Evolutionary conservation across 2,329 filamentous ascomycete genomes (phyloP).

Genomic region (Hirsutella rhossiliensis): DNA sequence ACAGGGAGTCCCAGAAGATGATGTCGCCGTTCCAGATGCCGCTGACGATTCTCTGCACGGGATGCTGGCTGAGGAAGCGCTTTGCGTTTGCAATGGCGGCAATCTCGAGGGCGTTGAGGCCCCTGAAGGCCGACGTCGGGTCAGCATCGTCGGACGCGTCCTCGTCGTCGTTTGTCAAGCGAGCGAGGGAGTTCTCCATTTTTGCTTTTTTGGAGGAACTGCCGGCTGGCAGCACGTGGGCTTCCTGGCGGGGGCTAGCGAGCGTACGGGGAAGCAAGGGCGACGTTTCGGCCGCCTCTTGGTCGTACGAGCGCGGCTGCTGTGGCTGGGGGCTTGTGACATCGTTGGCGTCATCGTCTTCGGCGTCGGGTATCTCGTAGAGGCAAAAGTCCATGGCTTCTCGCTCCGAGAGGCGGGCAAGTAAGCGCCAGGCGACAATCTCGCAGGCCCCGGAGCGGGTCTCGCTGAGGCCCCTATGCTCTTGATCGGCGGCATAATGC

Average conservation of each 20-base stretch:
- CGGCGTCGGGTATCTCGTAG: conserved; percentile 51
- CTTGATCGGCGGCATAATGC: conserved; percentile 54
- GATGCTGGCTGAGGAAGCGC: conserved; percentile 68
- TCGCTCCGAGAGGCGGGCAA: conserved; percentile 57
- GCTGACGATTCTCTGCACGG: conserved; percentile 73
- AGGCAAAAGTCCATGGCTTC: conserved; percentile 66
- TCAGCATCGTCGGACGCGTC: conserved; percentile 37
- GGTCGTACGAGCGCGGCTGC: conserved; percentile 10
- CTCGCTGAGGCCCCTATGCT: conserved; percentile 54
- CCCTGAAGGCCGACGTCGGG: conserved; percentile 60
- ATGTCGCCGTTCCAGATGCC: conserved; percentile 82
- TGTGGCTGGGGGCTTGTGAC: background rate
- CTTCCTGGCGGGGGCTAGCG: conserved; percentile 10
- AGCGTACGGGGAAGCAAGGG: conserved; percentile 29
- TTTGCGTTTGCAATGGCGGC: conserved; percentile 73
- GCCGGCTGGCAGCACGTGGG: conserved; percentile 16
- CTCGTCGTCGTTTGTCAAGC: conserved; percentile 31
- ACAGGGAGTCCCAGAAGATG: conserved; percentile 75
- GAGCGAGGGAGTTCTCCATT: conserved; percentile 41
- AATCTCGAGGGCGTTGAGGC: conserved; percentile 78
- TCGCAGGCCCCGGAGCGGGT: conserved; percentile 65
- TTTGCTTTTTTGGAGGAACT: conserved; percentile 33
- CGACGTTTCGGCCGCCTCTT: conserved; percentile 35
- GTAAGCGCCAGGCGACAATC: conserved; percentile 69
- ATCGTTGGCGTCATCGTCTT: conserved; percentile 8